Percentiles rank a stretch among this genome's conserved stretches.
Conservation (phyloP, 2,329 filamentous ascomycete genomes). For the Paradendryphiella salina region DNA sequence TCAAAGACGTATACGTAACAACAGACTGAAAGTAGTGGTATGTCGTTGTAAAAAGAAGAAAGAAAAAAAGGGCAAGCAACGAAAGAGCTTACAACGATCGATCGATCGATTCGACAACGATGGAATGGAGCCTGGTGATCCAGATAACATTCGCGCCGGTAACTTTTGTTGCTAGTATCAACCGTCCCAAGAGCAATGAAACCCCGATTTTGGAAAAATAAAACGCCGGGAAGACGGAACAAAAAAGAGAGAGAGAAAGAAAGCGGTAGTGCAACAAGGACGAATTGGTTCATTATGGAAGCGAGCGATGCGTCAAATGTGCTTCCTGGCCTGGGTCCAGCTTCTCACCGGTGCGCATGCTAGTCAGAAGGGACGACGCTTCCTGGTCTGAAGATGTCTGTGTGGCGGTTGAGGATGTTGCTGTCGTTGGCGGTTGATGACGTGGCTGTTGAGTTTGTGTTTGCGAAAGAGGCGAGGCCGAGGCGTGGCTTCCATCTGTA, state of each 20-base stretch:
- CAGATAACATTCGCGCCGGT: too few species aligned
- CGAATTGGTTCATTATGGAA: constrained; percentile 1
- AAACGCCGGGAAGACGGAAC: background rate
- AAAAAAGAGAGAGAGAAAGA: background rate
- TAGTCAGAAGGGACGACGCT: background rate
- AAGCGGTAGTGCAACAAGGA: too few species aligned
- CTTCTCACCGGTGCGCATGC: background rate
- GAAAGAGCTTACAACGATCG: too few species aligned
- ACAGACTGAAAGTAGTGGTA: too few species aligned
- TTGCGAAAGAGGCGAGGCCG: background rate
- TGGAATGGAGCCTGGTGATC: too few species aligned
- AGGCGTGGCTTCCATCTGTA: background rate
- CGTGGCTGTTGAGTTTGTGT: background rate
- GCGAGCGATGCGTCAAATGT: background rate
- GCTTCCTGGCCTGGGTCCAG: background rate
- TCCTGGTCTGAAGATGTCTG: background rate
- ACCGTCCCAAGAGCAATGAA: background rate
- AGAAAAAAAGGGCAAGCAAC: too few species aligned
- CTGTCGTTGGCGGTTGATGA: background rate
- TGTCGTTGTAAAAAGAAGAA: too few species aligned
- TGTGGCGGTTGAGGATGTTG: background rate
- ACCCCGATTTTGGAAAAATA: background rate
- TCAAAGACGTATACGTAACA: too few species aligned
- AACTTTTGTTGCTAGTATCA: too few species aligned
- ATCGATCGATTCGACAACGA: too few species aligned